phyloP scores from a whole-genome alignment of 768 basidiomycete species.

The Lactarius sp. region DNA sequence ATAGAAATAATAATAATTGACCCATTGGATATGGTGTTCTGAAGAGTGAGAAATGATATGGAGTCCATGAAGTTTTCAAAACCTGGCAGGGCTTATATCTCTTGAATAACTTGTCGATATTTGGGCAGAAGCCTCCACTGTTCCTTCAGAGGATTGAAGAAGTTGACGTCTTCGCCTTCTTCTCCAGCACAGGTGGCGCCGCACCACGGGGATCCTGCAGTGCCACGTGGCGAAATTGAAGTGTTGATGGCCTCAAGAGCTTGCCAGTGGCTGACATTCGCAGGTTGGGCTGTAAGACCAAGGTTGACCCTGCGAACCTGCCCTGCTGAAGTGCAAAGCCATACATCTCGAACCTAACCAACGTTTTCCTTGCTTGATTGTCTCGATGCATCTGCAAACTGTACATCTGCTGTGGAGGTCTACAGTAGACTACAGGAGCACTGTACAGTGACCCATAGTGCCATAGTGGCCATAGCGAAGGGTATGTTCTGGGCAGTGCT shows the following conservation, averaged over 20 bases:
- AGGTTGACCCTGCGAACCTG: background rate
- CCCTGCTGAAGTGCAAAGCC: background rate
- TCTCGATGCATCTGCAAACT: no score
- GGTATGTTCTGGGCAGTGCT: no score
- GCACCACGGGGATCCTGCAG: background rate
- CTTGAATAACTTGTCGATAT: background rate
- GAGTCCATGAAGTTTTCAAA: constrained; percentile 5
- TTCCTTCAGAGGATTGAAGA: background rate
- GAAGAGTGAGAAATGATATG: background rate
- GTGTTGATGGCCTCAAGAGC: background rate
- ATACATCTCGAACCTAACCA: constrained; percentile 13
- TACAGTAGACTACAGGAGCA: no score
- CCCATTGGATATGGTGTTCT: background rate
- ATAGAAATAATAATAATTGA: background rate
- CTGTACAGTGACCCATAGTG: no score
- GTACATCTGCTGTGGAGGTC: no score
- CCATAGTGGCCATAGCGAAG: no score
- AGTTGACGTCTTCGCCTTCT: background rate
- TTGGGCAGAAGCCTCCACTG: background rate
- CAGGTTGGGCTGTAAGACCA: background rate
- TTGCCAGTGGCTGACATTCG: background rate
- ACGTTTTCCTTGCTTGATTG: constrained; percentile 7
- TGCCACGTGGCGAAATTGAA: background rate
- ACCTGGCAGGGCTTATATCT: background rate
- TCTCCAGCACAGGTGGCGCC: no score